Base-by-base conservation (phyloP, 306 rosid genomes). In the Vachellia collinsii region DNA sequence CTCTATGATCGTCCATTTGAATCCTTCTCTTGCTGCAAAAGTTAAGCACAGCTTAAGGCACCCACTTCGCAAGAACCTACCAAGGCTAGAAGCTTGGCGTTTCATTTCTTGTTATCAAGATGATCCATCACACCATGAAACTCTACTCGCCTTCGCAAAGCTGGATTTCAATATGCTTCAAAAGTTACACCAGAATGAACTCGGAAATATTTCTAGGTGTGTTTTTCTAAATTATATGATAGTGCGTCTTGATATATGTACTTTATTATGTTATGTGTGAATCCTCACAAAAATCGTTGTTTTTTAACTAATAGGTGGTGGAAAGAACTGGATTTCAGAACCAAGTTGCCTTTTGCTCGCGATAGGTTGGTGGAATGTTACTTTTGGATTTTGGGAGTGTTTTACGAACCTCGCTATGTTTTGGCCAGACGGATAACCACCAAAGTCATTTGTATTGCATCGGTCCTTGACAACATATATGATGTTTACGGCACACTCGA, bases 401-500 rank as follows among this genome's bases (percentile, higher is more conserved):
- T 37, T 25, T 63, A 22, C 25, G 47, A 38, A 19, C 79, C 83
- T 3, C 8, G 37, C 19, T 78, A 38, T 51, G 48, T 46, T 2
- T 11, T 53, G 4, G 82, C 3, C 1, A 87, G 93, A 77, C 74
- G 6, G 29, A 54, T 81, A 0, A 0, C 73, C 4, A 53, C 83
- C 19, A 85, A 85, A 75, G 13, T 62, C n/a, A 5, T 46, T 36
- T 13, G 11, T 0, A 3, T 25, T 1, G 0, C 68, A 8, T 59
- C 84, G 0, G 7, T 75, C 19, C 1, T 89, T 14, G 91, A 89
- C 54, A 91, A 88, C 70, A 82, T 82, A 25, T 90, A 84, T 23
- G 93, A 90, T 44, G 88, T 74, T 4, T 81, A 71, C 42, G 93
- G 88, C 0, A 86, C 90, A 22, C 8, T 78, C 20, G 77, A 87